A percentile compares a stretch with the other conserved stretches of the same genome.
Evolutionary conservation across 352 stramenopile species (phyloP).

Genomic region (Elongisporangium prolatum): DNA sequence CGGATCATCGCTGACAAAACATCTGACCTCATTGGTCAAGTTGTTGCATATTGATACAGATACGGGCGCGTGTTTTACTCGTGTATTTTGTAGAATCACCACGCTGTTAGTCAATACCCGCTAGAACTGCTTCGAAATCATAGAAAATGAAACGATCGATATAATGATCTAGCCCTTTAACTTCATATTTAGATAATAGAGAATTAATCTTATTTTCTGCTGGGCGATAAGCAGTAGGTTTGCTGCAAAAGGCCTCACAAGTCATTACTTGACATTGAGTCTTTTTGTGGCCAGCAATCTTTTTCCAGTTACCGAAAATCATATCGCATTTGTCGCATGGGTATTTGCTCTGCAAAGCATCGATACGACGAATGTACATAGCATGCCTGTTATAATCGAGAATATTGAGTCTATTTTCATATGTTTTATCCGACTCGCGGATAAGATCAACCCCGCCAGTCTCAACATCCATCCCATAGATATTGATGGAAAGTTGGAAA

Average conservation of each 20-base stretch:
- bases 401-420: neutral
- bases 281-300: neutral
- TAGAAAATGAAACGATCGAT: constrained; percentile 13
- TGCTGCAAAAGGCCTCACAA: constrained; percentile 2
- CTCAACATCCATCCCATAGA: constrained; percentile 1
- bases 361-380: constrained; percentile 2
- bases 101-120: constrained; percentile 3
- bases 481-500: constrained; percentile 8
- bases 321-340: neutral
- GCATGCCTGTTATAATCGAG: neutral
- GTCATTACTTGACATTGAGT: neutral
- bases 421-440: neutral
- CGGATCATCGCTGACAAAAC: constrained; percentile 3
- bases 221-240: constrained; percentile 8
- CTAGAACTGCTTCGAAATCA: neutral
- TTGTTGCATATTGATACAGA: constrained; percentile 8
- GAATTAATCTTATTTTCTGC: constrained; percentile 8
- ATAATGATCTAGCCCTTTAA: constrained; percentile 16
- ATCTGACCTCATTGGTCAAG: constrained; percentile 4
- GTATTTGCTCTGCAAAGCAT: neutral
- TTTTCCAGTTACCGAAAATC: neutral
- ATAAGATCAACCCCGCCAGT: neutral
- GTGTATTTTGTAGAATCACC: constrained; percentile 5
- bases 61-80: constrained; percentile 4
- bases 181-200: constrained; percentile 12